Base-by-base conservation (phyloP, 306 rosid genomes). In the Castanospermum australe region DNA sequence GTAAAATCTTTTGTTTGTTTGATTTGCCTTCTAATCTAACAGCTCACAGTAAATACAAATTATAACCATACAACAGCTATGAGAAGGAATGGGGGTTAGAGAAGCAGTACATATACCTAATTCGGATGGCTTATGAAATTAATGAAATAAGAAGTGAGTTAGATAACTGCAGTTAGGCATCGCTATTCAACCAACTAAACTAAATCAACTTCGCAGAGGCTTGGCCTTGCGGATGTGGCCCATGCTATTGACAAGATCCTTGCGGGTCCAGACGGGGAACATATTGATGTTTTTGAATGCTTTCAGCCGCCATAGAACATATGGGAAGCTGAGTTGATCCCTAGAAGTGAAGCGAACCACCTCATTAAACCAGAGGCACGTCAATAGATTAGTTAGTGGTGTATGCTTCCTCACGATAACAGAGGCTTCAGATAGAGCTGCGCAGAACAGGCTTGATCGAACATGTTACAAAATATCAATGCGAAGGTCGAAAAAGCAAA, bases 211-310 rank as follows among this genome's bases (percentile, higher is more conserved):
- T 82, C 77, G 82, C 83, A 96, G 79, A 51, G 98, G 98, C 86
- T 88, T 96, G 24, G 97, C 94, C 88, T 96, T 93, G 72, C 98
- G 92, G 4, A 91, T 67, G 83, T 96, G 98, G 72, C 98, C 98
- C 99, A 96, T 93, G 82, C 93, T 96, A 80, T 93, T 96, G 52
- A 96, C 98, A 67, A 93, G 97, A 89, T 96, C 99, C 82, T 96
- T 96, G 77, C 99, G 98, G 28, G 90, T 88, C 71, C 99, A 91
- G n/a, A 96, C 98, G 15, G 97, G 98, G 82, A 96, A 93, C 86
- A 79, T 80, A 52, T 91, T 89, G 64, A 96, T 81, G 79, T 80
- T 83, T 88, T 86, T 79, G 47, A 86, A 82, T 66, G 89, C 87
- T 74, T 90, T 91, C 83, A 91, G 76, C 81, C 90, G 87, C 99